Conservation (phyloP, 2,329 filamentous ascomycete species). For the Xylariaceae sp. region DNA sequence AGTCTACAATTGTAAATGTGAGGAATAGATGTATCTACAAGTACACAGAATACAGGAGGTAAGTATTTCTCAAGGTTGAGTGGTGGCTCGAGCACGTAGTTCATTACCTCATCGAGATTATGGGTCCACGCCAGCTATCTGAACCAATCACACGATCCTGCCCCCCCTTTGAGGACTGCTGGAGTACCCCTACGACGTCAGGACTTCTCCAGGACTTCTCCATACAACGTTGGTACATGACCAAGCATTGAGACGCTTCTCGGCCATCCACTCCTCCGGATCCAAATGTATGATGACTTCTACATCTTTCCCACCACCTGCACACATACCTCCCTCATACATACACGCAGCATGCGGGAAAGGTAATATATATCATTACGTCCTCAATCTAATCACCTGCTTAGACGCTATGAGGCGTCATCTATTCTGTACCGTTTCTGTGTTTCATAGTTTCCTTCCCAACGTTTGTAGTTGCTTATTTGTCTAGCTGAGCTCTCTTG, state of each 20-base stretch:
- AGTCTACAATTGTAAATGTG: too few species aligned
- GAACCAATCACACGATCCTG: constrained; percentile 17
- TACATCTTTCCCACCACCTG: constrained; percentile 19
- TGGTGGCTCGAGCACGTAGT: neutral
- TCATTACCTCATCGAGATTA: constrained; percentile 29
- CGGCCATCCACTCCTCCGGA: constrained; percentile 9
- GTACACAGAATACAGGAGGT: too few species aligned
- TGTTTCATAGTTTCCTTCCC: neutral
- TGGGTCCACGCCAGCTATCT: constrained; percentile 8
- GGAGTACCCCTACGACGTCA: constrained; percentile 33
- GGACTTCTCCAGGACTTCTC: constrained; percentile 31
- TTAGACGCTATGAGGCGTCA: constrained; percentile 28
- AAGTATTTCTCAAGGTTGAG: too few species aligned
- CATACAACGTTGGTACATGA: too few species aligned
- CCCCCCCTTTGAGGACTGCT: constrained; percentile 12
- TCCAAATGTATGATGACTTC: constrained; percentile 36
- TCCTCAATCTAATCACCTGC: constrained; percentile 4
- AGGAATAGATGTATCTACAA: too few species aligned
- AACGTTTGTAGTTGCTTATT: neutral
- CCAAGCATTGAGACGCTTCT: constrained; percentile 8
- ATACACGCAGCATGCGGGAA: constrained; percentile 18
- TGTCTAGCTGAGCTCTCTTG: neutral
- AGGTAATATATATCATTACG: constrained; percentile 19
- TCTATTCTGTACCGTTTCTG: neutral
- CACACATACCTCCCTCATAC: too few species aligned